Evolutionary conservation across 805 yeast species (phyloP).

Genomic region (Lachancea mirantina): DNA sequence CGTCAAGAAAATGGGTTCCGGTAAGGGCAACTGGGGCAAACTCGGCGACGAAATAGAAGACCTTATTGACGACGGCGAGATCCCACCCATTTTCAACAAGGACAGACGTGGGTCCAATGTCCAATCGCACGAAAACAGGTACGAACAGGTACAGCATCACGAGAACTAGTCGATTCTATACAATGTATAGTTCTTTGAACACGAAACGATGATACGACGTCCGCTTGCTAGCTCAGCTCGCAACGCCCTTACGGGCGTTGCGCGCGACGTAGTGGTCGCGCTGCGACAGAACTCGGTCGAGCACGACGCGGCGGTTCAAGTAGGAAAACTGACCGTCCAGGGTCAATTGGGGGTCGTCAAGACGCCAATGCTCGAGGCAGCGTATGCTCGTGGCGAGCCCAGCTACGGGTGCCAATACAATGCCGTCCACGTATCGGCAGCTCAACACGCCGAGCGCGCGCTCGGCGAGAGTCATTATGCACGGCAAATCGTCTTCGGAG

Average conservation of each 20-base stretch:
- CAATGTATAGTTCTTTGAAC: too few species aligned
- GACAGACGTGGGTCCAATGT: constrained; percentile 47
- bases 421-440: constrained; percentile 75
- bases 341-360: constrained; percentile 37
- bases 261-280: constrained; percentile 73
- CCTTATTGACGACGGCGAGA: constrained; percentile 51
- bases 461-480: constrained; percentile 84
- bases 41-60: constrained; percentile 71
- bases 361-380: constrained; percentile 21
- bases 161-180: too few species aligned
- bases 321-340: constrained; percentile 58
- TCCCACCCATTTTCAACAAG: constrained; percentile 40
- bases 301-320: constrained; percentile 64
- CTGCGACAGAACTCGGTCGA: constrained; percentile 63
- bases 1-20: constrained; percentile 78
- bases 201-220: too few species aligned
- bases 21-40: constrained; percentile 83
- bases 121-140: constrained; percentile 36
- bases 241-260: constrained; percentile 75
- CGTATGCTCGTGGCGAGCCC: constrained; percentile 2
- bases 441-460: constrained; percentile 83
- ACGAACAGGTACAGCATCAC: constrained; percentile 27
- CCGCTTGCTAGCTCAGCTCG: background rate
- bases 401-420: constrained; percentile 41
- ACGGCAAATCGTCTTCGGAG: constrained; percentile 55